Conservation (phyloP, 495 filamentous ascomycete species). For the Jackrogersella minutella region DNA sequence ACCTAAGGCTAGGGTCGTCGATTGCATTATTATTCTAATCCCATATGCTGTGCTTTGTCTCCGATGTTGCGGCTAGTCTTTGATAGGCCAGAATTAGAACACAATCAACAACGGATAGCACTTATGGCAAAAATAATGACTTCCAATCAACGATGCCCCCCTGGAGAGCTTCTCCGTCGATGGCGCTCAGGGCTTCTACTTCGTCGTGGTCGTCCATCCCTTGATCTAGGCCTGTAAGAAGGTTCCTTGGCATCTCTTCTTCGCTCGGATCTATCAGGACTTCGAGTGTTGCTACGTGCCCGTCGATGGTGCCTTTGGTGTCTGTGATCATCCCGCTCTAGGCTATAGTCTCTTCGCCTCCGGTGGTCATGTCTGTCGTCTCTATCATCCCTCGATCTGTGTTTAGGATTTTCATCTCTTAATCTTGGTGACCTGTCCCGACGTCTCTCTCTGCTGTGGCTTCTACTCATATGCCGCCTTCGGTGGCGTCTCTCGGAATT, state of each 20-base stretch:
- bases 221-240: constrained; percentile 29
- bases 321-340: constrained; percentile 18
- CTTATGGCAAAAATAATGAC: not conserved
- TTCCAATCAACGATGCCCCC: constrained; percentile 7
- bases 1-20: not conserved
- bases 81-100: not conserved
- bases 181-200: constrained; percentile 33
- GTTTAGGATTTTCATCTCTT: constrained; percentile 23
- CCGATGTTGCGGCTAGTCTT: not conserved
- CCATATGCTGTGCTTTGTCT: not conserved
- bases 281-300: constrained; percentile 31
- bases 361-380: constrained; percentile 29
- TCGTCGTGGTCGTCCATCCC: constrained; percentile 37
- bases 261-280: constrained; percentile 30
- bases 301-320: constrained; percentile 15
- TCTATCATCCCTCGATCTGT: constrained; percentile 29
- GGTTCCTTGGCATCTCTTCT: constrained; percentile 32
- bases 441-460: constrained; percentile 43
- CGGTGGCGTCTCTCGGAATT: constrained; percentile 48
- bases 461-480: constrained; percentile 49
- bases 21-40: not conserved
- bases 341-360: constrained; percentile 29
- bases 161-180: constrained; percentile 19
- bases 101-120: not conserved
- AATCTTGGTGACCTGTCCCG: constrained; percentile 29